phyloP scores from a whole-genome alignment of 169 alveolate species.

The Condylostoma magnum region DNA sequence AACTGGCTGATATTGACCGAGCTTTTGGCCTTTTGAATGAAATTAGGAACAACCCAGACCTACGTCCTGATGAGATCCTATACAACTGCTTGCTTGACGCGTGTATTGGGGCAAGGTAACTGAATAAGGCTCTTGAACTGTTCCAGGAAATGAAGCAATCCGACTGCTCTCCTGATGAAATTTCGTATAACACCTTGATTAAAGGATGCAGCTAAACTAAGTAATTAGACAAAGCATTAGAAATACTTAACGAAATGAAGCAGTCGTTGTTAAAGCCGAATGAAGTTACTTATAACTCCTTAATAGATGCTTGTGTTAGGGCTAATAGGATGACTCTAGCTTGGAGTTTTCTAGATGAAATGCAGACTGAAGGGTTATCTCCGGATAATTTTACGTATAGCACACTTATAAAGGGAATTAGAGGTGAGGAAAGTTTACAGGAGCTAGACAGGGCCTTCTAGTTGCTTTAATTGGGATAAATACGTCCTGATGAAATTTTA shows the following conservation, averaged over 20 bases:
- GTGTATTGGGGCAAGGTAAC: constrained; percentile 85
- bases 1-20: constrained; percentile 3
- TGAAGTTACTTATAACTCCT: constrained; percentile 93
- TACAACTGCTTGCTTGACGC: constrained; percentile 93
- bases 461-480: constrained; percentile 40
- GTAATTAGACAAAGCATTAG: constrained; percentile 80
- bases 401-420: constrained; percentile 79
- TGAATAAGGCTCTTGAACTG: constrained; percentile 86
- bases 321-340: constrained; percentile 70
- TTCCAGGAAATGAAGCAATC: constrained; percentile 81
- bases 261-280: constrained; percentile 82
- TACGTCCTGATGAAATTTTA: constrained; percentile 80
- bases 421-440: constrained; percentile 45
- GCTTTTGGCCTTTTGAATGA: constrained; percentile 17
- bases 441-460: constrained; percentile 55
- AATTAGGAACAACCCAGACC: neutral
- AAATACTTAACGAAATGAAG: constrained; percentile 78
- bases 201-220: constrained; percentile 88
- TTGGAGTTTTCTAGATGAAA: constrained; percentile 67
- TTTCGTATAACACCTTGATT: constrained; percentile 89
- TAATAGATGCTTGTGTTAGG: constrained; percentile 94
- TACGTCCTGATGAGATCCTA: constrained; percentile 67
- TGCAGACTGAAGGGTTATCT: constrained; percentile 63
- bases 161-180: constrained; percentile 82
- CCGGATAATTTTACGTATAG: constrained; percentile 86